Conservation (phyloP, 306 rosid genomes). For the Alnus glutinosa region DNA sequence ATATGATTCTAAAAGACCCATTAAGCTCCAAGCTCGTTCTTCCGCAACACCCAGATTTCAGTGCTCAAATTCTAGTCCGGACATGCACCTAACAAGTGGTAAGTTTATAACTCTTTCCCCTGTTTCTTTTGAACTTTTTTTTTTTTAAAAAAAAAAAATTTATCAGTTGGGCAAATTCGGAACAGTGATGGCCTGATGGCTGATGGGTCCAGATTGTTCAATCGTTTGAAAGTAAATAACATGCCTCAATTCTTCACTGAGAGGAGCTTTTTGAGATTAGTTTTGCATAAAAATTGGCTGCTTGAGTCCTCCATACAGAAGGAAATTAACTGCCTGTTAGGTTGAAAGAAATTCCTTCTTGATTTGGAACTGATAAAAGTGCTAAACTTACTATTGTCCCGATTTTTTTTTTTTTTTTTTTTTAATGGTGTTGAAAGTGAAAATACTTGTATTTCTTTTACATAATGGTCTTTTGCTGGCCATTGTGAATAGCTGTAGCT, state of each 20-base stretch:
- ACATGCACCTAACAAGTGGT: slow-evolving; percentile 29
- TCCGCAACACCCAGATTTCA: not conserved
- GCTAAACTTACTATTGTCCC: not conserved
- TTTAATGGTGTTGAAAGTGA: not conserved
- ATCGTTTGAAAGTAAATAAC: not conserved
- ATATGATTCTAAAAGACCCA: not conserved
- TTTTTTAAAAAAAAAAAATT: too few relatives aligned
- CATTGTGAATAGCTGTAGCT: not conserved
- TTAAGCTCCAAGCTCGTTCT: slow-evolving; percentile 14
- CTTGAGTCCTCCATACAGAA: not conserved
- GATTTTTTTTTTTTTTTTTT: not conserved
- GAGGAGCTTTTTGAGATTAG: not conserved
- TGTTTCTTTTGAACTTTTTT: not conserved
- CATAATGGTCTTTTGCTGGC: not conserved
- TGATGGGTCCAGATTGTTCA: not conserved
- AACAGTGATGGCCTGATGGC: not conserved
- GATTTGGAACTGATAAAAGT: not conserved
- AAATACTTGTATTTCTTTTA: not conserved
- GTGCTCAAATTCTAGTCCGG: slow-evolving; percentile 31
- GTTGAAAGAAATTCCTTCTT: not conserved
- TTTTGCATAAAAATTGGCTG: slow-evolving; percentile 1
- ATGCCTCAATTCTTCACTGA: not conserved
- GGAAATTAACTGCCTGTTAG: not conserved
- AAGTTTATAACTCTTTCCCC: not conserved
- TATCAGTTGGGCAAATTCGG: not conserved